These are phyloP conservation scores for Coniferiporia weirii DNA, from an alignment of 1,284 basidiomycete species.

Conservation along the genomic window DNA sequence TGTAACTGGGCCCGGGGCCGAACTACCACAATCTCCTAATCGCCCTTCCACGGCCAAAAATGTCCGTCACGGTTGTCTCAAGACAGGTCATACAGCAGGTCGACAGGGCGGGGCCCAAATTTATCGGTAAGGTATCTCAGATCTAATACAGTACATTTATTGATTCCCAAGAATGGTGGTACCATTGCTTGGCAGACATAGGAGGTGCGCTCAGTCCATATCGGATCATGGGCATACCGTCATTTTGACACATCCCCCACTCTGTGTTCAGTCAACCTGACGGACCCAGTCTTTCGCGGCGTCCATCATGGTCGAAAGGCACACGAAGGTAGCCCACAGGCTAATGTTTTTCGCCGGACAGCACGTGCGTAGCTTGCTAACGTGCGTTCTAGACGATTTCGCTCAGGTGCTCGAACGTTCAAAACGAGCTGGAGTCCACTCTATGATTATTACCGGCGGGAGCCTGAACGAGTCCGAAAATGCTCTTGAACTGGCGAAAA, in stretches of 20 bases:
- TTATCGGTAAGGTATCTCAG: constrained; percentile 1
- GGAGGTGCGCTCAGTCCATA: constrained; percentile 36
- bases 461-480: constrained; percentile 62
- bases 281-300: constrained; percentile 59
- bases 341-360: too few species aligned
- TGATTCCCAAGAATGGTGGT: neutral
- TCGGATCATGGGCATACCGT: constrained; percentile 1
- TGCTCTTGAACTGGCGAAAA: constrained; percentile 58
- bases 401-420: constrained; percentile 58
- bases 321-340: constrained; percentile 47
- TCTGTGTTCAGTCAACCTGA: constrained; percentile 47
- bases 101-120: neutral
- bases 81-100: neutral
- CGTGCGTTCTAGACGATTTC: constrained; percentile 59
- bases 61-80: constrained; percentile 2
- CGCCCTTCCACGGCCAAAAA: neutral
- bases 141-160: neutral
- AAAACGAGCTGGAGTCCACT: constrained; percentile 58
- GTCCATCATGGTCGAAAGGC: constrained; percentile 46
- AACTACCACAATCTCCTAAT: too few species aligned
- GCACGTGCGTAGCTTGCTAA: neutral
- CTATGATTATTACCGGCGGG: constrained; percentile 82
- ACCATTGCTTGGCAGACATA: constrained; percentile 32
- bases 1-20: too few species aligned
- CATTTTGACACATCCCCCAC: neutral